Evolutionary conservation across 2,329 filamentous ascomycete species (phyloP), one percentile per base, ranked within the genome.

Genomic region (Botrytis squamosa): DNA sequence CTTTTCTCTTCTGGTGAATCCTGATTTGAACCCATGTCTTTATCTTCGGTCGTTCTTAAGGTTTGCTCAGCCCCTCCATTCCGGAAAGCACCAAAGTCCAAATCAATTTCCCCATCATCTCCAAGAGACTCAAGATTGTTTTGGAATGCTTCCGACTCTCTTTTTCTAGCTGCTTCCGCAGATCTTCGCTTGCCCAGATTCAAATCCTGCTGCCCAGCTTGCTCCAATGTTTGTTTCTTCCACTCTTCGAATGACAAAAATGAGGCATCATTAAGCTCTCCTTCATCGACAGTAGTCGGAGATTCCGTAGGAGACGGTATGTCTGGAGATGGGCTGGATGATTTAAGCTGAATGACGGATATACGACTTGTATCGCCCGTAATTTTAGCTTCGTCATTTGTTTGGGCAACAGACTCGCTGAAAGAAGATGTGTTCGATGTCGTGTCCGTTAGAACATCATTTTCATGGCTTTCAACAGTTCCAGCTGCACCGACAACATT

Each of bases 181-280:
- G 80, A 84, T 79, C 81, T 88, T 81, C 80, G 86, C 77, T 86
- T 89, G 81, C 84, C 92, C 80, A 87, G 87, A 82, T 87, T 90
- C 83, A 87, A 93, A 77, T 84, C 92, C 80, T 85, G 94, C 80
- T 98, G 95, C 20, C 94, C 95, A 5, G 90, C 91, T 80, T 94
- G 93, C 70, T 91, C 93, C 29, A 98, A 85, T 84, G 97, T 97
- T 85, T 95, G 92, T 80, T 92, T 93, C 84, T 97, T 98, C 96
- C 96, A 99, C 79, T 98, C 95, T 81, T 98, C 96, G 79, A 99
- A 99, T 0, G 96, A 98, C 79, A 98, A 90, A 82, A 98, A 98
- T 10, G 94, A 91, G 64, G 91, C 88, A 77, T 93, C 92, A 46
- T 80, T 78, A 42, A 81, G 71, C 73, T 81, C 80, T 40, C 77